Evolutionary conservation across 2,329 filamentous ascomycete species (phyloP).

Genomic region (Pseudohalonectria lignicola): DNA sequence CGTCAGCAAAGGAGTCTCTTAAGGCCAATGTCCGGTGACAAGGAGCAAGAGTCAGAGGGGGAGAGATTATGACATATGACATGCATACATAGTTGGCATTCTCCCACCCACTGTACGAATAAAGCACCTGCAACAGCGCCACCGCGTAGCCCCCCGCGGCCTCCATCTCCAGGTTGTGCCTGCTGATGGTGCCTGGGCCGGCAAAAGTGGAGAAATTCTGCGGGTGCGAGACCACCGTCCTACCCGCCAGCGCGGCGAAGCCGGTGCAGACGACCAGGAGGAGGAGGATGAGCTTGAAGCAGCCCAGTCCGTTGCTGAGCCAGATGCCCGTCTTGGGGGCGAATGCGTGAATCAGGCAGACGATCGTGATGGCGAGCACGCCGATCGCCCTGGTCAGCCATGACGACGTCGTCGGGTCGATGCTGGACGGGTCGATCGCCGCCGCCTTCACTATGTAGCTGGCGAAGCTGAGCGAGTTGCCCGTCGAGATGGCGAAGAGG

Average conservation of each 20-base stretch:
- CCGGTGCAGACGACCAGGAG: conserved; percentile 18
- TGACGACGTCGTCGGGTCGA: conserved; percentile 11
- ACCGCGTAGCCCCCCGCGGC: conserved; percentile 17
- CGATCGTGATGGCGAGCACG: conserved; percentile 19
- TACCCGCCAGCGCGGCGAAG: conserved; percentile 17
- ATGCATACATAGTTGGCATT: conserved; percentile 22
- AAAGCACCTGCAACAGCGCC: conserved; percentile 21
- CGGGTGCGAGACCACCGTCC: conserved; percentile 8
- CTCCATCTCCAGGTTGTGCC: background rate
- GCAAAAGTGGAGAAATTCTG: conserved; percentile 14
- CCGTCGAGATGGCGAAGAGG: conserved; percentile 22
- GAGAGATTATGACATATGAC: too few relatives aligned
- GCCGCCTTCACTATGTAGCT: conserved; percentile 19
- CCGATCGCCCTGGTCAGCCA: conserved; percentile 21
- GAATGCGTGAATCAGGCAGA: conserved; percentile 24
- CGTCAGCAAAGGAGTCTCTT: too few relatives aligned
- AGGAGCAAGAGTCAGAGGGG: too few relatives aligned
- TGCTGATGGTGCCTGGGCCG: conserved; percentile 8
- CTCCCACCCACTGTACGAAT: conserved; percentile 26
- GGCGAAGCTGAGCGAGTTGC: conserved; percentile 20
- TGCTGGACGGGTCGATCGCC: conserved; percentile 24
- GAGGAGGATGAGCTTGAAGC: conserved; percentile 22
- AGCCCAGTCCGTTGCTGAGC: conserved; percentile 22
- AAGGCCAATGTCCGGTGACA: too few relatives aligned
- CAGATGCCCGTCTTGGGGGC: conserved; percentile 19